Evolutionary conservation across 164 flowering plant genomes (phyloP), one percentile per base, ranked within the genome.

Genomic region (Vitis riparia): DNA sequence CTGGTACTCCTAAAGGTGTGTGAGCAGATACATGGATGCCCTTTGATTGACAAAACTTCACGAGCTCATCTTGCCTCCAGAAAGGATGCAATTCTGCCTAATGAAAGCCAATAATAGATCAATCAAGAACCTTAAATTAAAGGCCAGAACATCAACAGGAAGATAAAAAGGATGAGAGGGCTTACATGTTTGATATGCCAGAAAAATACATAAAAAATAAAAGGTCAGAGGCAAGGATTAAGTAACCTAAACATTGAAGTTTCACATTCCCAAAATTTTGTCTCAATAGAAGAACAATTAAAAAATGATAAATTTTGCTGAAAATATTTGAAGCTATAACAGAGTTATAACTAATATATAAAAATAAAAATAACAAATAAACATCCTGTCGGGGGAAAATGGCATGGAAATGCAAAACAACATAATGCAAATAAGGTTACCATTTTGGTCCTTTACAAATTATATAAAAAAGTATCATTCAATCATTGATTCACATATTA

Each of bases 1-100:
- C 55, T 30, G 92, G 92, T 11, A 88, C 90, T 32, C 92, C 92
- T 59, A 88, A 77, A 53, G 92, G 92, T 59, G 92, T 88, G 65
- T 86, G 90, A 64, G 92, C 87, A 67, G 92, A 88, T 50, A 88
- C 90, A 78, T 88, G 92, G 69, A 88, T 88, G 49, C 87, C 84
- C 70, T 84, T 87, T 67, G 63, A 63, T 74, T 82, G 84, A 76
- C 92, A 88, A 79, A 89, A 89, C 68, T 84, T 87, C 16, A 87
- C 88, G 32, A 88, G 83, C 69, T 88, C 90, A 71, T 88, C 88
- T 79, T 88, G 92, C 77, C 88, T 81, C 92, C 90, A 88, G 66
- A 88, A 87, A 10, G 92, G 90, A 53, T 87, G 92, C 84, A 87
- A 71, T 75, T 88, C 92, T 48, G 85, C 86, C 92, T 86, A 70